Base-by-base conservation (phyloP, 192 early-diverging fungal genomes). In the Coemansia sp. region DNA sequence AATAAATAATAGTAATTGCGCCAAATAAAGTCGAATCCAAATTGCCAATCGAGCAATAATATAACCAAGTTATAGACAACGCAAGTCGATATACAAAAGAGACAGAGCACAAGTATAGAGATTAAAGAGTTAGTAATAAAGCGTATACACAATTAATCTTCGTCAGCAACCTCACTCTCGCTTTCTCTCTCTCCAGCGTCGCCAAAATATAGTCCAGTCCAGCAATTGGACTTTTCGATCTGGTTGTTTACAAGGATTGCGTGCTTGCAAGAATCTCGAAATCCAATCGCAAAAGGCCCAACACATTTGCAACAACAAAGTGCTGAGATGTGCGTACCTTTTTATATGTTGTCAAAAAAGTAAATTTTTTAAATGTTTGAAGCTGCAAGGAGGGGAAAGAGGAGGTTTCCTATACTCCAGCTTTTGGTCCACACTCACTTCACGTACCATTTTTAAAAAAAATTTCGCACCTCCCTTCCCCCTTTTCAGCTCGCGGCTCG, bases 371-470 rank as follows among this genome's bases (percentile, higher is more conserved):
- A 36, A 39, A 63, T 48, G 32, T 48, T 42, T 72, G 72, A 63
- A 46, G 67, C 66, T 67, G 67, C 76, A 62, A 69, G 66, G 63
- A 67, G 61, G 39, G 63, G 69, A 69, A 78, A 69, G 76, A 78
- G 76, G 76, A 66, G 58, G 67, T 68, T 68, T 48, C 42, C 55
- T 58, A 58, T 58, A 23, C 55, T 31, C 17, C 14, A 25, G 1
- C 14, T 29, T 31, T 32, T 48, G 17, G 25, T 27, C 23, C 51
- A 55, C 25, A 29, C 51, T 8, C 51, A 12, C n/a, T 45, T 14
- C 55, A 58, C 55, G 11, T 32, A 51, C 50, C 50, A 25, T 48
- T 48, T 17, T 48, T 23, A 27, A 58, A 67, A 67, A 67, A 67
- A 67, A 67, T 67, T 67, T 67, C 65, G 53, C 50, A 39, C 51